Percentiles rank a stretch among this genome's conserved stretches.
Conservation (phyloP, 805 yeast genomes). For the Cyberlindnera bimundalis region DNA sequence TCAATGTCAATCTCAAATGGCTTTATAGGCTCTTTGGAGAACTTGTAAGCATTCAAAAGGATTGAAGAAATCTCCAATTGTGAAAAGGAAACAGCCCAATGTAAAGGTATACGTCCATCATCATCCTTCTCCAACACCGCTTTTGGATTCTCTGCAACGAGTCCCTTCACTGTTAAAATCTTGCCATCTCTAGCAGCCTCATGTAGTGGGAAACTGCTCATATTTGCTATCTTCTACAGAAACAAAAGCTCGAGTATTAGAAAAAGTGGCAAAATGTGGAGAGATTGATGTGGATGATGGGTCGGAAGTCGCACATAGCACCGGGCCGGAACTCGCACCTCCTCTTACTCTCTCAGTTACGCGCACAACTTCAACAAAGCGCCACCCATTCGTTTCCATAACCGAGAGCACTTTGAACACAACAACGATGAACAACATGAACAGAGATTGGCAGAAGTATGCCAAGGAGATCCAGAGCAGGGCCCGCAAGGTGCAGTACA, state of each 20-base stretch:
- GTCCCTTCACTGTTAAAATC: conserved; percentile 43
- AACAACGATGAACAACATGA: conserved; percentile 26
- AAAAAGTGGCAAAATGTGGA: too few relatives aligned
- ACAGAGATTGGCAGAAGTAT: conserved; percentile 48
- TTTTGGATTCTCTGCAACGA: conserved; percentile 45
- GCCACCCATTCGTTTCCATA: background rate
- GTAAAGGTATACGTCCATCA: conserved; percentile 78
- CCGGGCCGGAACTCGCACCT: background rate
- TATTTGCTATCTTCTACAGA: too few relatives aligned
- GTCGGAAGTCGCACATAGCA: background rate
- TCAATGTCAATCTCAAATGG: conserved; percentile 56
- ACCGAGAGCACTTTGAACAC: background rate
- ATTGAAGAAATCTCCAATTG: conserved; percentile 48
- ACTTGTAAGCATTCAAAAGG: conserved; percentile 37
- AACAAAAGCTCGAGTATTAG: too few relatives aligned
- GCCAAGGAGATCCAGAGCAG: conserved; percentile 48
- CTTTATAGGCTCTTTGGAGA: conserved; percentile 14
- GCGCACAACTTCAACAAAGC: too few relatives aligned
- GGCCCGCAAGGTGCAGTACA: conserved; percentile 39
- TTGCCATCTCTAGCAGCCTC: conserved; percentile 68
- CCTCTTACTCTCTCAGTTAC: too few relatives aligned
- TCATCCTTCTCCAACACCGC: conserved; percentile 50
- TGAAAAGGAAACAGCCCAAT: conserved; percentile 81
- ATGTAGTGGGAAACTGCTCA: conserved; percentile 34
- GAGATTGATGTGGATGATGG: background rate